Base-by-base conservation (phyloP, 352 stramenopile genomes). In the Pythium folliculosum region DNA sequence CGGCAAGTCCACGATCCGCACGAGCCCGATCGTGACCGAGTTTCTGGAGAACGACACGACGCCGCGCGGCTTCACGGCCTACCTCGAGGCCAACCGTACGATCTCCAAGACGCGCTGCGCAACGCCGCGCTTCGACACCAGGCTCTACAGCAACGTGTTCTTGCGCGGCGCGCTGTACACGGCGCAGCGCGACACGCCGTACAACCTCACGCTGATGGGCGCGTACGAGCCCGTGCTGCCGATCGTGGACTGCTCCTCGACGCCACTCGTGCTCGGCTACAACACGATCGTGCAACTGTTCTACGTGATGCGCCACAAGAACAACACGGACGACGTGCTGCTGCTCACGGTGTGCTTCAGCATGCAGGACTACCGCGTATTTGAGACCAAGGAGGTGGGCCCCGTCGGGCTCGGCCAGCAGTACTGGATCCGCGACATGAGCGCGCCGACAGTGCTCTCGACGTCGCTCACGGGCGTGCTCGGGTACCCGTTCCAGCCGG, bases 161-260 rank as follows among this genome's bases (percentile, higher is more conserved):
- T 45, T 68, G 22, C 65, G 66, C 27, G 14, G 6, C 7, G 44
- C 62, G 16, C 69, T 64, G 12, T n/a, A 45, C 2, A 37, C 44
- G 35, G 22, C 64, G n/a, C 23, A 56, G 16, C 19, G 48, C 5
- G 60, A 61, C 35, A 43, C 55, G 2, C 13, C 59, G 1, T 70
- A 76, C 60, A 63, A 69, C 38, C 35, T 73, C n/a, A 63, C 54
- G 2, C 38, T 72, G 44, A 50, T 73, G n/a, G 27, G 8, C 14
- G 48, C 32, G 23, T 48, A 65, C 22, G 37, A 68, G 32, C 17
- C 40, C 17, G 44, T 68, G 8, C 35, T 77, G 25, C 70, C 76
- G 0, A 59, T 88, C 0, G 66, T 84, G 9, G 77, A 86, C 50
- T 87, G 79, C 55, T 70, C 72, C 16, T 80, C 69, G 19, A 53